Base-by-base conservation (phyloP, 371 early-diverging fungal species). In the Zopfochytrium polystomum region DNA sequence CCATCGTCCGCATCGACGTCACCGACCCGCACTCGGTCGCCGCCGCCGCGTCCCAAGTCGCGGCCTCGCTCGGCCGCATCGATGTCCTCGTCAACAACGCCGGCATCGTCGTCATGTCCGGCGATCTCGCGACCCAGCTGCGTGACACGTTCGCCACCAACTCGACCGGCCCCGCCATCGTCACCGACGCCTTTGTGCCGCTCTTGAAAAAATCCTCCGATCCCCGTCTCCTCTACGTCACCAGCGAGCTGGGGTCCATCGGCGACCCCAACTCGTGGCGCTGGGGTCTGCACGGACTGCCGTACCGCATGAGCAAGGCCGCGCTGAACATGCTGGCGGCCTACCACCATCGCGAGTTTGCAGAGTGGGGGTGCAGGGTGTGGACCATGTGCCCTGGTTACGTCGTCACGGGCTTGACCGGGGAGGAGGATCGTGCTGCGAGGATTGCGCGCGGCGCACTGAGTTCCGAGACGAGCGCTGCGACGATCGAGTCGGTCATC, bases 261-360 rank as follows among this genome's bases (percentile, higher is more conserved):
- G 7, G 7, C 38, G 38, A 38, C 38, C 38, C 38, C 38, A 38
- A 7, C 38, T 18, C 18, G n/a, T n/a, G n/a, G 11, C 7, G 18
- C 38, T 11, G 38, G 11, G 18, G 38, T 18, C 38, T 18, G 11
- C 11, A 11, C 38, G 38, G 38, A 7, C 38, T 38, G 7, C 7
- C 38, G 11, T 38, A 38, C 38, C 38, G 38, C 38, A 38, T 38
- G 38, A 38, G 38, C 38, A 38, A 38, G 18, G 38, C 38, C 18
- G 38, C 38, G 7, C 38, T 38, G 11, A 38, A 38, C 38, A 38
- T 38, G 38, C 38, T 38, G 11, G 38, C 38, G 11, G 38, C 18
- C 38, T 38, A 38, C 38, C 38, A 38, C 38, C 38, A 38, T 18
- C 38, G 38, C 18, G 38, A 38, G 38, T 38, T 38, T 38, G 38